Evolutionary conservation across 148 eudicot species (phyloP).

Genomic region (Silene conica): DNA sequence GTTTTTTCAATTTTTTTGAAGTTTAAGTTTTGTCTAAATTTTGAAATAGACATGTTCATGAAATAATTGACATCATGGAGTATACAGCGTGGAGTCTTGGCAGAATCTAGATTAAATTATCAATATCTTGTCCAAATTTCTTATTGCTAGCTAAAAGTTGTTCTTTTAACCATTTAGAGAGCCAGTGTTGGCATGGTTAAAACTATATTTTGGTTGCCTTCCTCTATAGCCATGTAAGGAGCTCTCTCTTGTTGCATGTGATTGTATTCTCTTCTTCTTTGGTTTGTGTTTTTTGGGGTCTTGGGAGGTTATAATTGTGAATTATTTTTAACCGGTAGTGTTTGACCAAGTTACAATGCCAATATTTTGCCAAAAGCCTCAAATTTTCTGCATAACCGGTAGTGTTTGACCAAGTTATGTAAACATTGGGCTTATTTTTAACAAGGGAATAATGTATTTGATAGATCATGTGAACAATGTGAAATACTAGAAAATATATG

Average conservation of each 20-base stretch:
- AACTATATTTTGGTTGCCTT: background rate
- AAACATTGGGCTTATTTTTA: too few species aligned
- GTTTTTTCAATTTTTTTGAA: background rate
- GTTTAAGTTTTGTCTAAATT: background rate
- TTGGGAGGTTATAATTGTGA: too few species aligned
- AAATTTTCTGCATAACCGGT: too few species aligned
- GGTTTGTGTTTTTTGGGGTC: too few species aligned
- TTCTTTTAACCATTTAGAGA: background rate
- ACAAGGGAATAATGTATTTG: too few species aligned
- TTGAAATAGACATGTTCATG: background rate
- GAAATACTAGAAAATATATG: background rate
- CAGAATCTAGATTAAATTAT: background rate
- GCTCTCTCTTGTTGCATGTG: background rate
- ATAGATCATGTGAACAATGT: background rate
- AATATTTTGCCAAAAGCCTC: too few species aligned
- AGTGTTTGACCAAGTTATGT: background rate
- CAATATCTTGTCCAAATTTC: background rate
- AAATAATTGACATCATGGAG: background rate
- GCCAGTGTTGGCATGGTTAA: background rate
- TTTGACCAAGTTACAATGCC: background rate
- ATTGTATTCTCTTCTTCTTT: too few species aligned
- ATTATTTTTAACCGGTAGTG: too few species aligned
- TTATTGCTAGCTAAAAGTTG: background rate
- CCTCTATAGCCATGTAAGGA: background rate
- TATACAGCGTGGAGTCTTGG: background rate